Percentiles rank a stretch among this genome's conserved stretches.
These are phyloP conservation scores for Candida mesenterica DNA, from an alignment of 1,139 yeast species.

Conservation along the genomic window DNA sequence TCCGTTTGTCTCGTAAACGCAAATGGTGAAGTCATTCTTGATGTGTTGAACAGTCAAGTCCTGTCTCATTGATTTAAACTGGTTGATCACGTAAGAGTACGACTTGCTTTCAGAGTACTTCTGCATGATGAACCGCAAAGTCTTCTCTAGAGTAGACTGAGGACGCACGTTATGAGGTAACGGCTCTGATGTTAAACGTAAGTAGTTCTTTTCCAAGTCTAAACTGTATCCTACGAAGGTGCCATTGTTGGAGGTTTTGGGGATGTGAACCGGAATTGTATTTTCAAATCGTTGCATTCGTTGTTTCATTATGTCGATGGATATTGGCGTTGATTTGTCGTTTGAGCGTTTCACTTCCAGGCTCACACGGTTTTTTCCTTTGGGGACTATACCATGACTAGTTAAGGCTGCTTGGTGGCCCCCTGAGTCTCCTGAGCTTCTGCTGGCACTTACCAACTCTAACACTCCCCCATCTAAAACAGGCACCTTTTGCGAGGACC, in stretches of 20 bases:
- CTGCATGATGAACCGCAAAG: slow-evolving; percentile 53
- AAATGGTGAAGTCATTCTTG: slow-evolving; percentile 70
- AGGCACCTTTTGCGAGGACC: slow-evolving; percentile 60
- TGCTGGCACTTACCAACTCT: slow-evolving; percentile 14
- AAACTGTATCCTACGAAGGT: slow-evolving; percentile 63
- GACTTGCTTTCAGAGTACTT: slow-evolving; percentile 56
- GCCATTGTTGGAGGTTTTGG: slow-evolving; percentile 7
- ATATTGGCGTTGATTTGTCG: slow-evolving; percentile 19
- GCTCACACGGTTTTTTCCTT: too few species aligned
- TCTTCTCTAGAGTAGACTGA: slow-evolving; percentile 52
- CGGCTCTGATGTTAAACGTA: slow-evolving; percentile 88
- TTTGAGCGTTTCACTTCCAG: too few species aligned
- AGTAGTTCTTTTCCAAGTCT: slow-evolving; percentile 69
- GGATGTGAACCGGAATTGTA: slow-evolving; percentile 1
- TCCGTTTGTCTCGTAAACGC: slow-evolving; percentile 84
- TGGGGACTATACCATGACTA: too few species aligned
- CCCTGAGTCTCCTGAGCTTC: too few species aligned
- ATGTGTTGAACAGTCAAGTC: slow-evolving; percentile 92
- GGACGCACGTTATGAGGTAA: slow-evolving; percentile 86
- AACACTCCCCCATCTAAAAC: slow-evolving; percentile 33
- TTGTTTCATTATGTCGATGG: slow-evolving; percentile 41
- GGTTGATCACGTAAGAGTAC: slow-evolving; percentile 82
- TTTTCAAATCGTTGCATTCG: slow-evolving; percentile 55
- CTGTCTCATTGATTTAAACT: slow-evolving; percentile 87
- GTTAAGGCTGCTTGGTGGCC: too few species aligned